Evolutionary conservation across 108 stramenopile species (phyloP).

Genomic region (Cyclotella atomus): DNA sequence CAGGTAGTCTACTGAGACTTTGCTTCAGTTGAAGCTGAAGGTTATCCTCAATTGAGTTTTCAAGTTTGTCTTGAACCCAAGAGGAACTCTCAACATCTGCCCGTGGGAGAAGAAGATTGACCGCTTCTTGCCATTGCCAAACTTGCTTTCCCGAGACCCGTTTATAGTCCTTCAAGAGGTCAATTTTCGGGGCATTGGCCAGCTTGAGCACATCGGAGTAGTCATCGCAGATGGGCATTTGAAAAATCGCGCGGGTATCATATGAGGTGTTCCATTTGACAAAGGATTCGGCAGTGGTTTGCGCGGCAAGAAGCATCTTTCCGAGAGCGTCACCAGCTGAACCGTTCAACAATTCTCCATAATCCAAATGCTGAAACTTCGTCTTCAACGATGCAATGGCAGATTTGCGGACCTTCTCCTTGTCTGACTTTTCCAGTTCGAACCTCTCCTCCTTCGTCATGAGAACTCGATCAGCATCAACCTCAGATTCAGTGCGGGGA

Average conservation of each 20-base stretch:
- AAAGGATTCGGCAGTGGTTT: background rate
- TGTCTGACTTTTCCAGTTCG: background rate
- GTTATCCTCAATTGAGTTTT: background rate
- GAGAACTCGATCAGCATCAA: too few relatives aligned
- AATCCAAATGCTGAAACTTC: background rate
- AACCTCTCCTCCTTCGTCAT: background rate
- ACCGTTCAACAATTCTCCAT: background rate
- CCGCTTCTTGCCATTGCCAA: background rate
- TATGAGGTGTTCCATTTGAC: background rate
- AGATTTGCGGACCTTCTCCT: background rate
- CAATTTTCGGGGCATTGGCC: background rate
- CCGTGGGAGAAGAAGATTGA: background rate
- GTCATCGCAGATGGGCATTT: background rate
- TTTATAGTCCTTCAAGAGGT: background rate
- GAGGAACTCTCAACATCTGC: background rate
- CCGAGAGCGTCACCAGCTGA: background rate
- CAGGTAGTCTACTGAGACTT: background rate
- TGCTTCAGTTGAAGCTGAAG: background rate
- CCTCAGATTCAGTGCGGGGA: background rate
- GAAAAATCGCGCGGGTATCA: background rate
- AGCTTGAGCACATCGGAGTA: background rate
- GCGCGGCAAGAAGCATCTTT: background rate
- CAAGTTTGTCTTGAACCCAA: background rate
- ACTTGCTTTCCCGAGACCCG: background rate
- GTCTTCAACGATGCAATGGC: background rate